Conservation (phyloP, 345 rosid species). For the Gossypium raimondii region DNA sequence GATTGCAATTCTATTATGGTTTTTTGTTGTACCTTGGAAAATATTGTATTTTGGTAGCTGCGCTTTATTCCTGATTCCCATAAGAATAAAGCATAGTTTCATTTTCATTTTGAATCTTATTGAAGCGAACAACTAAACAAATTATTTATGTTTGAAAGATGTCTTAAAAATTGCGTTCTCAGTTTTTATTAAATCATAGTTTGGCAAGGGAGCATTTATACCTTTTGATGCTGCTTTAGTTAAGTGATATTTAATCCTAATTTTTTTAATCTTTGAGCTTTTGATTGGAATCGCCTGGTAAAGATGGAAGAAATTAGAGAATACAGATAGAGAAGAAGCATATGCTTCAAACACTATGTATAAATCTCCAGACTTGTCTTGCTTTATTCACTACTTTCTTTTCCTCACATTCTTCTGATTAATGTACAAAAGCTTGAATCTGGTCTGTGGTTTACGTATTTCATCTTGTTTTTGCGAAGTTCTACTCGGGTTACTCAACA, state of each 20-base stretch:
- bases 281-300: background rate
- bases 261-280: background rate
- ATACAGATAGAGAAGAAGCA: background rate
- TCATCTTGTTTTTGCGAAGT: background rate
- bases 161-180: background rate
- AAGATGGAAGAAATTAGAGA: background rate
- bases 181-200: background rate
- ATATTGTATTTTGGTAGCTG: background rate
- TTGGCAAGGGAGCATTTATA: background rate
- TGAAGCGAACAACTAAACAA: background rate
- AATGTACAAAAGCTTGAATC: background rate
- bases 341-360: background rate
- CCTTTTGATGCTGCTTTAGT: background rate
- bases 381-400: no score
- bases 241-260: background rate
- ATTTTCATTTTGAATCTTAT: background rate
- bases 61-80: background rate
- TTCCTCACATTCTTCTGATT: background rate
- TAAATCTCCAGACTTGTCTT: background rate
- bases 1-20: background rate
- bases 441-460: background rate
- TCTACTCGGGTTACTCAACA: background rate
- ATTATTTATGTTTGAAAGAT: background rate
- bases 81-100: background rate
- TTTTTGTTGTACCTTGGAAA: background rate